A percentile compares a stretch with the other conserved stretches of the same genome.
phyloP scores from a whole-genome alignment of 495 filamentous ascomycete genomes.

The Trichoderma erinaceum region DNA sequence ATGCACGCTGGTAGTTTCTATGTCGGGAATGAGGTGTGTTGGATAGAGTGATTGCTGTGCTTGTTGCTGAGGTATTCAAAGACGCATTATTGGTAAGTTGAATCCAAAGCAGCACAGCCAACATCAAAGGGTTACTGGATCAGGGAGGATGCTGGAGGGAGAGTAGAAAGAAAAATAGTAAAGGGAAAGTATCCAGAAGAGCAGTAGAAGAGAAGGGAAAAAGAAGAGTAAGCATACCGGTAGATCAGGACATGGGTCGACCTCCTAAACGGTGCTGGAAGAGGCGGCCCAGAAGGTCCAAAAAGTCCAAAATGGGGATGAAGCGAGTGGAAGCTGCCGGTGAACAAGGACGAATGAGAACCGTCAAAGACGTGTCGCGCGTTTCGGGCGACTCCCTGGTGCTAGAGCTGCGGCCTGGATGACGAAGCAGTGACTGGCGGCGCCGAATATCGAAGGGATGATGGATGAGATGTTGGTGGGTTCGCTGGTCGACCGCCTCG shows the following conservation, averaged over 20 bases:
- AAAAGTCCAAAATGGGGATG: background rate
- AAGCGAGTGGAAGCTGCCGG: constrained; percentile 9
- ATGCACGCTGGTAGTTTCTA: background rate
- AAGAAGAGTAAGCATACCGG: constrained; percentile 1
- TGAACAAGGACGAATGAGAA: background rate
- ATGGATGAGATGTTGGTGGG: background rate
- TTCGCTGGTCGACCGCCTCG: constrained; percentile 1
- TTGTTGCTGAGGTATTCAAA: background rate
- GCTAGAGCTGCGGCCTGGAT: background rate
- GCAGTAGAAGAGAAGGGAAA: background rate
- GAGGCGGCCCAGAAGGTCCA: background rate
- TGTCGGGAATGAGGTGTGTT: background rate
- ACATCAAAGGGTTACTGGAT: background rate
- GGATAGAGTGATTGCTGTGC: background rate
- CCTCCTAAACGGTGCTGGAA: constrained; percentile 6
- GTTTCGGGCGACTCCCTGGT: constrained; percentile 8
- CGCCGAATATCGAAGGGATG: constrained; percentile 6
- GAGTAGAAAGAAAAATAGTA: background rate
- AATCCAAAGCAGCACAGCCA: background rate
- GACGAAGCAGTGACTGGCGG: background rate
- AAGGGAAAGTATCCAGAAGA: background rate
- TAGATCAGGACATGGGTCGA: constrained; percentile 1
- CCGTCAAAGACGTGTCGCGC: constrained; percentile 4
- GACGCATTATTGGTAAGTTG: background rate
- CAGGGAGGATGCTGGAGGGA: background rate